A percentile compares a stretch with the other conserved stretches of the same genome.
phyloP scores from a whole-genome alignment of 108 stramenopile genomes.

The Discostella stelligeroides region DNA sequence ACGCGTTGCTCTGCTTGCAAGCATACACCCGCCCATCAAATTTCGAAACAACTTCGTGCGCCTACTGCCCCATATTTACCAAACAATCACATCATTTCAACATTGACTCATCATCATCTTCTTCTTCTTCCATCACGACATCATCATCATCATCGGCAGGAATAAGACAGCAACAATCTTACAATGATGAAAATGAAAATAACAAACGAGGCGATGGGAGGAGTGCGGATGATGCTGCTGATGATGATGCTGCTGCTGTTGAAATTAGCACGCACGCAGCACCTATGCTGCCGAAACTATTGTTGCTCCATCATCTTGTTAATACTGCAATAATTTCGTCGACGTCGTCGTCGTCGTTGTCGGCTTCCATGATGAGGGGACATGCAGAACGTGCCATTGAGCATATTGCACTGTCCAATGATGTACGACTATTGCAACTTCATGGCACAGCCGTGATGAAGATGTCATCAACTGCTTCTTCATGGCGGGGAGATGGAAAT shows the following conservation, averaged over 20 bases:
- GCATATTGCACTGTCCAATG: constrained; percentile 15
- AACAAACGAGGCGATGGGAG: not conserved
- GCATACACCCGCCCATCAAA: constrained; percentile 21
- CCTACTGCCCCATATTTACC: constrained; percentile 47
- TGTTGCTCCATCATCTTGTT: constrained; percentile 24
- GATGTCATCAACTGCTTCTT: not conserved
- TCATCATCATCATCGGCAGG: not conserved
- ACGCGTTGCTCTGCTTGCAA: constrained; percentile 38
- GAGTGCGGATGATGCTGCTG: not conserved
- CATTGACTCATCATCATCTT: not conserved
- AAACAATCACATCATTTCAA: not conserved
- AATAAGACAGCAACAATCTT: not conserved
- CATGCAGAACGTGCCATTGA: constrained; percentile 25
- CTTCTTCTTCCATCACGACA: no score
- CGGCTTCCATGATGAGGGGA: not conserved
- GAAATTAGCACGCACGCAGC: constrained; percentile 29
- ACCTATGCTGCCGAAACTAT: constrained; percentile 30
- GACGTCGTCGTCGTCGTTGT: not conserved
- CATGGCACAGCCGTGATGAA: constrained; percentile 33
- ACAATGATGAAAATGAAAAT: not conserved
- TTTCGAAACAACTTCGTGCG: constrained; percentile 39
- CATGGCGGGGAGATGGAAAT: constrained; percentile 32
- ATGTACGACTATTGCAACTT: constrained; percentile 37
- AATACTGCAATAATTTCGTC: not conserved
- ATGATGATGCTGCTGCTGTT: not conserved